Percentiles rank a stretch among this genome's conserved stretches.
phyloP scores from a whole-genome alignment of 2,329 filamentous ascomycete species.

The Xylariaceae sp. region DNA sequence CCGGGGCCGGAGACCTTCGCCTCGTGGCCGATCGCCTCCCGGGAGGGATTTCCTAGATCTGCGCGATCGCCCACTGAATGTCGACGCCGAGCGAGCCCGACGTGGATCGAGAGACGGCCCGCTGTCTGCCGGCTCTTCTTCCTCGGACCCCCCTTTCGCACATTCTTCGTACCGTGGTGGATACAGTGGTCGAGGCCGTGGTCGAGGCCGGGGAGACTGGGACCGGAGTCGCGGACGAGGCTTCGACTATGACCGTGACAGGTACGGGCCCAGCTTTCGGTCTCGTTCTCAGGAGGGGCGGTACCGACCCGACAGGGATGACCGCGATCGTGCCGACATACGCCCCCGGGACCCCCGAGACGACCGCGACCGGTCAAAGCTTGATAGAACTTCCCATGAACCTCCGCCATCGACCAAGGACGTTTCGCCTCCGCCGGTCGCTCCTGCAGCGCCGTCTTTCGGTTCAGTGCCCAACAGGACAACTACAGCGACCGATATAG shows the following conservation, averaged over 20 bases:
- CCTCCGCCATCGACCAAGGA: slow-evolving; percentile 39
- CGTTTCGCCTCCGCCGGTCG: slow-evolving; percentile 49
- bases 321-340: slow-evolving; percentile 30
- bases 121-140: slow-evolving; percentile 61
- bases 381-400: slow-evolving; percentile 46
- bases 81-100: slow-evolving; percentile 60
- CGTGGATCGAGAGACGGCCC: slow-evolving; percentile 67
- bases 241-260: slow-evolving; percentile 56
- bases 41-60: slow-evolving; percentile 56
- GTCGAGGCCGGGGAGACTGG: slow-evolving; percentile 44
- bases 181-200: slow-evolving; percentile 48
- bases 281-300: slow-evolving; percentile 60
- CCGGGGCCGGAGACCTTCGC: slow-evolving; percentile 53
- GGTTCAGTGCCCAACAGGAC: slow-evolving; percentile 46
- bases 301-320: slow-evolving; percentile 44
- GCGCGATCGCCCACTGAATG: slow-evolving; percentile 48
- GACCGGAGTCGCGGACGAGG: slow-evolving; percentile 41
- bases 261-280: slow-evolving; percentile 37
- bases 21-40: slow-evolving; percentile 54
- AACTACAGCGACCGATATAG: slow-evolving; percentile 26
- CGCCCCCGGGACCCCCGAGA: slow-evolving; percentile 39
- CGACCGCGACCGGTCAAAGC: slow-evolving; percentile 47
- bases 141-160: slow-evolving; percentile 58
- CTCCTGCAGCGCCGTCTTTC: slow-evolving; percentile 51
- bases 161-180: slow-evolving; percentile 47